Percentiles rank a stretch among this genome's conserved stretches.
These are phyloP conservation scores for Yamadazyma philogaea DNA, from an alignment of 805 yeast genomes.

Conservation along the genomic window DNA sequence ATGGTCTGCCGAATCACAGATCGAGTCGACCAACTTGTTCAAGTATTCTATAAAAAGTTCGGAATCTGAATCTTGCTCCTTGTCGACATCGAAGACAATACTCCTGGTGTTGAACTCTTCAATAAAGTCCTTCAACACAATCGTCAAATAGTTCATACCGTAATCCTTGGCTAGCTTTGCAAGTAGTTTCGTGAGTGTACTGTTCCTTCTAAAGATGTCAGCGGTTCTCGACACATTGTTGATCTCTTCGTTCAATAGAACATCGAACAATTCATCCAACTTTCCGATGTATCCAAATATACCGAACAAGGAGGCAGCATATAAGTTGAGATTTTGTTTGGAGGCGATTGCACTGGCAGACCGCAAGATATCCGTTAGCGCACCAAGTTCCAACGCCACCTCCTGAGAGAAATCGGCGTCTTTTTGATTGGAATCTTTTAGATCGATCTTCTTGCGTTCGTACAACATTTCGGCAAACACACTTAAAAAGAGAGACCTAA, in stretches of 20 bases:
- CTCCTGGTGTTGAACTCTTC: conserved; percentile 47
- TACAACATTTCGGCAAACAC: conserved; percentile 68
- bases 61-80: conserved; percentile 24
- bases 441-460: conserved; percentile 27
- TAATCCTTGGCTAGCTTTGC: conserved; percentile 67
- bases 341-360: conserved; percentile 63
- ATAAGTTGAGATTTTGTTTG: conserved; percentile 62
- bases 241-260: conserved; percentile 62
- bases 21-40: conserved; percentile 53
- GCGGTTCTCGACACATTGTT: conserved; percentile 56
- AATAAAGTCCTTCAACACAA: conserved; percentile 55
- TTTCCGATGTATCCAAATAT: conserved; percentile 42
- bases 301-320: conserved; percentile 62
- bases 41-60: conserved; percentile 56
- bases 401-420: conserved; percentile 26
- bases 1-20: conserved; percentile 49
- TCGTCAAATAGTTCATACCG: conserved; percentile 56
- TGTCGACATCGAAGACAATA: conserved; percentile 65
- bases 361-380: conserved; percentile 43
- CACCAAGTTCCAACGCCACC: conserved; percentile 25
- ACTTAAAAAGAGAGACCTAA: conserved; percentile 69
- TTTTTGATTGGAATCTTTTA: conserved; percentile 19
- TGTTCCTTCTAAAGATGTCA: conserved; percentile 75
- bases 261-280: conserved; percentile 47
- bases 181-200: conserved; percentile 75